phyloP scores from a whole-genome alignment of 768 basidiomycete genomes.

The Suillus brevipes region DNA sequence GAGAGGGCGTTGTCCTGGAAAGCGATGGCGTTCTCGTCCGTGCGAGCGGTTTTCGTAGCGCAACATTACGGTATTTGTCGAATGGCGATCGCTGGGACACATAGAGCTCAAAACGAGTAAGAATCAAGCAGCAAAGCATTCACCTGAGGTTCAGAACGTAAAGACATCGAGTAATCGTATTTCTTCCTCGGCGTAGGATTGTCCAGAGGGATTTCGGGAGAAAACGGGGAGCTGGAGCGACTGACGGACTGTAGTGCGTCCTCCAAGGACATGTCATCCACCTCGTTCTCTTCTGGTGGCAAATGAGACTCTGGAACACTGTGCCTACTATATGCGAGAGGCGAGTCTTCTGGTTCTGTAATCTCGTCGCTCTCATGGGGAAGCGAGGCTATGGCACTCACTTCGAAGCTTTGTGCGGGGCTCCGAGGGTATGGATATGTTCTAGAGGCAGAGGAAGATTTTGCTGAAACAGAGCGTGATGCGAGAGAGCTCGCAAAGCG shows the following conservation, averaged over 20 bases:
- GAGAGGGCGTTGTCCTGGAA: constrained; percentile 59
- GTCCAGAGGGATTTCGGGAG: constrained; percentile 36
- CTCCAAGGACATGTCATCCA: constrained; percentile 49
- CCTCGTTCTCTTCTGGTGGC: constrained; percentile 45
- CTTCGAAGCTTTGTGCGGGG: constrained; percentile 55
- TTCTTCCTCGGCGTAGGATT: constrained; percentile 49
- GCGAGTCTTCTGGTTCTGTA: constrained; percentile 39
- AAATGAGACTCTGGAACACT: constrained; percentile 57
- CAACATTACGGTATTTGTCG: constrained; percentile 64
- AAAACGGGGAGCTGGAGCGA: constrained; percentile 49
- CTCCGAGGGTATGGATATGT: constrained; percentile 28
- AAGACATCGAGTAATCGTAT: constrained; percentile 56
- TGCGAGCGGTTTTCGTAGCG: constrained; percentile 50
- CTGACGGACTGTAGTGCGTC: constrained; percentile 61
- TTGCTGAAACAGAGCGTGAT: constrained; percentile 39
- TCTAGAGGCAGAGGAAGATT: constrained; percentile 38
- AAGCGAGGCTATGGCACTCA: constrained; percentile 57
- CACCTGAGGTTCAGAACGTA: constrained; percentile 64
- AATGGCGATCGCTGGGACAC: constrained; percentile 57
- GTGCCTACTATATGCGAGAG: constrained; percentile 43
- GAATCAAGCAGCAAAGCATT: constrained; percentile 18
- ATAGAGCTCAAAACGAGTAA: neutral
- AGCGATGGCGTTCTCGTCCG: constrained; percentile 67
- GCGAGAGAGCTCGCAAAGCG: constrained; percentile 56
- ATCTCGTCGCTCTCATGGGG: constrained; percentile 38